Evolutionary conservation across 1,284 basidiomycete genomes (phyloP), one percentile per base, ranked within the genome.

Genomic region (Ceratobasidium sp.): DNA sequence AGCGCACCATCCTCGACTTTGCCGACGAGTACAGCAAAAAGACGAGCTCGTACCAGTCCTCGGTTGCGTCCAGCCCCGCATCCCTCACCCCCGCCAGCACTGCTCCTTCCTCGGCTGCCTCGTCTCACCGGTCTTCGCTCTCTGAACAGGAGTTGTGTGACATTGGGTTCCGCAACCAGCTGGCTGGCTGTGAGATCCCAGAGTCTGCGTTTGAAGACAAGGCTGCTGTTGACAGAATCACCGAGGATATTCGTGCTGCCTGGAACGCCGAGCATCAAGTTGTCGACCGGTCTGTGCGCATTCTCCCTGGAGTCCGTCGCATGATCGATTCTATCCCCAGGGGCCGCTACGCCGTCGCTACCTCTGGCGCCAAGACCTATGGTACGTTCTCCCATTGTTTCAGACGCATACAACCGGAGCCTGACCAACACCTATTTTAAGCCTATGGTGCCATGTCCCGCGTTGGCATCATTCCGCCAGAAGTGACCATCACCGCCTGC

Each of bases 401-500:
- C 33, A 74, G 23, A 33, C 74, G 72, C 62, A 60, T 60, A 44
- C 6, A 54, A 59, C 21, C 25, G 46, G 63, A 70, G 73, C 49
- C 75, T 72, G 58, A 54, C 70, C 9, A 33, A 28, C 7, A n/a
- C 36, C 44, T 66, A 60, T 75, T 71, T 74, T 18, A 62, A 87
- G 88, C 88, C 23, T 83, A 88, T 76, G 89, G 89, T 23, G 90
- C 89, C 77, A 88, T 91, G 84, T 84, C 83, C 7, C 87, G 87
- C 73, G 89, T 89, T 56, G 89, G 89, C 18, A 92, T 92, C 79
- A 83, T 83, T 0, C 88, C 89, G 11, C 90, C 91, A 7, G 81
- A 83, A 46, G 86, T 92, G 40, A 92, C 90, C 30, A 90, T 92
- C 80, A 92, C 91, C 21, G 90, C 90, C 46, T 90, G 92, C 78